phyloP scores from a whole-genome alignment of 441 rosid genomes.

The Pelargonium hybrid region DNA sequence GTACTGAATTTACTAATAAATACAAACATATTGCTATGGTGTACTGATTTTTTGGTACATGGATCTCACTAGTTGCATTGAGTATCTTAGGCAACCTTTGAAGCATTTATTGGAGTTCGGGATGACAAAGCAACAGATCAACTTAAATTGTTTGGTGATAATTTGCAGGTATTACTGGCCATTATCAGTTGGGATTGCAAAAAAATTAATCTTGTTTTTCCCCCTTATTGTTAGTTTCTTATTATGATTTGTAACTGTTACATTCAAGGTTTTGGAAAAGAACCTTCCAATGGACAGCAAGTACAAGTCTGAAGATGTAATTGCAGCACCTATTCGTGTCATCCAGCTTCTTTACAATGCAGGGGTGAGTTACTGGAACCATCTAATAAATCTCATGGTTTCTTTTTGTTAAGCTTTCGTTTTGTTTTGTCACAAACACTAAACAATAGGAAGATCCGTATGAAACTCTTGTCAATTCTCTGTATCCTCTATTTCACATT shows the following conservation, averaged over 20 bases:
- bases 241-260: constrained; percentile 23
- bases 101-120: constrained; percentile 73
- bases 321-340: constrained; percentile 93
- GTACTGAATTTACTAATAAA: not conserved
- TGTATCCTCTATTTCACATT: no score
- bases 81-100: constrained; percentile 62
- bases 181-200: constrained; percentile 8
- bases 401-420: no score
- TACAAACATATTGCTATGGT: not conserved
- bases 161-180: constrained; percentile 49
- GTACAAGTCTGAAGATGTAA: constrained; percentile 62
- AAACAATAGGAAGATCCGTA: no score
- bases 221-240: constrained; percentile 7
- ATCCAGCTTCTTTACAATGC: constrained; percentile 71
- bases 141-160: constrained; percentile 78
- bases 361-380: constrained; percentile 52
- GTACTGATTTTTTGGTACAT: constrained; percentile 4
- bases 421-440: no score
- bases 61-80: constrained; percentile 15
- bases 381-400: not conserved
- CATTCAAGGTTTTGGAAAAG: constrained; percentile 52
- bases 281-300: constrained; percentile 72
- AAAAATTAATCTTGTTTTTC: not conserved
- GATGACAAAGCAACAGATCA: constrained; percentile 78
- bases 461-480: no score